These are phyloP conservation scores for Alternaria atra DNA, from an alignment of 2,329 filamentous ascomycete genomes.

Conservation along the genomic window DNA sequence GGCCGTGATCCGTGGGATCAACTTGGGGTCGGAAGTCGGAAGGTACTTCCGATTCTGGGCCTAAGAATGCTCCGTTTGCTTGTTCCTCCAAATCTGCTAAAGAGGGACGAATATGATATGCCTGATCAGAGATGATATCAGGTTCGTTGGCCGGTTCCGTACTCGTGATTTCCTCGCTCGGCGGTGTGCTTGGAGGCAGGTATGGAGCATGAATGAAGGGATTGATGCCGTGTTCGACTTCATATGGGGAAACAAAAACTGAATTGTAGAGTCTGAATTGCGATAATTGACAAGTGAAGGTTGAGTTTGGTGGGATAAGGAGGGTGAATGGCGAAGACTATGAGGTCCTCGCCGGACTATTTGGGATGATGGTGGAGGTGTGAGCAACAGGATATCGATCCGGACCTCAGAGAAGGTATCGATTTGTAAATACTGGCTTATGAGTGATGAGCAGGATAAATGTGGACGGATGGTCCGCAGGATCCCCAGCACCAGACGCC, in stretches of 20 bases:
- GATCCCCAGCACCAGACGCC: background rate
- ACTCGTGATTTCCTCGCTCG: background rate
- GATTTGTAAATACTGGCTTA: background rate
- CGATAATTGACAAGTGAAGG: background rate
- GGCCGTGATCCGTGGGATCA: background rate
- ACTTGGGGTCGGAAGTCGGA: background rate
- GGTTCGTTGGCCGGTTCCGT: background rate
- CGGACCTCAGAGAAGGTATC: background rate
- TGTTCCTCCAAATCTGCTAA: background rate
- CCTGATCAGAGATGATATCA: background rate
- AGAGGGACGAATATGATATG: background rate
- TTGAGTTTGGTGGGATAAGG: background rate
- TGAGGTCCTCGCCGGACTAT: background rate
- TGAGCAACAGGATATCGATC: background rate
- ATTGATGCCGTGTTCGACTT: conserved; percentile 5
- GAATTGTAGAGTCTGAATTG: background rate
- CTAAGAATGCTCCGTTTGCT: too few species aligned
- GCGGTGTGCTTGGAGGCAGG: background rate
- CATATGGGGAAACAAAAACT: conserved; percentile 3
- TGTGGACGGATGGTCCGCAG: background rate
- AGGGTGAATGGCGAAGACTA: conserved; percentile 1
- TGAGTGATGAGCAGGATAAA: background rate
- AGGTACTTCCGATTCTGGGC: background rate
- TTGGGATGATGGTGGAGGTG: background rate
- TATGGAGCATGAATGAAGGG: background rate